phyloP scores from a whole-genome alignment of 148 eudicot genomes.

The Camellia sinensis region DNA sequence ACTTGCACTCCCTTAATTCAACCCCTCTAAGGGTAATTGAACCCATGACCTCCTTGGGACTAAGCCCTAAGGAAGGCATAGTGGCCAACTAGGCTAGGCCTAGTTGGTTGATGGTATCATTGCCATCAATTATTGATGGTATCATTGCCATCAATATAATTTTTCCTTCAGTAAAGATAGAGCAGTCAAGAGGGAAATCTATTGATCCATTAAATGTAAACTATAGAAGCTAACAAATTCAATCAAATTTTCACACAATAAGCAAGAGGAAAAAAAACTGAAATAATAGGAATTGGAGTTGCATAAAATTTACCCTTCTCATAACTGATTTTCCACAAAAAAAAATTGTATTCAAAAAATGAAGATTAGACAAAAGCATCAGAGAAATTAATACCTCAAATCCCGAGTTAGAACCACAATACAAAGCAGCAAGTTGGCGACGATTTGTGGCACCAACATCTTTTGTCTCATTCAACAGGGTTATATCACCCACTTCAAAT shows the following conservation, averaged over 20 bases:
- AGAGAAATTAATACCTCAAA: slow-evolving; percentile 65
- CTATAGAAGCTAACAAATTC: background rate
- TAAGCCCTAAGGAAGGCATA: no score
- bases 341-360: background rate
- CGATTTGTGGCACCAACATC: slow-evolving; percentile 89
- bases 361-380: no score
- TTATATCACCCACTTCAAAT: slow-evolving; percentile 89
- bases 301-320: background rate
- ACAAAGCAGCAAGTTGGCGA: slow-evolving; percentile 80
- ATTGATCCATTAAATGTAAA: background rate
- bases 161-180: background rate
- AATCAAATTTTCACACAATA: background rate
- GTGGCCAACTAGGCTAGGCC: no score
- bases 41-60: no score
- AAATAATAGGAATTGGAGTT: background rate
- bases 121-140: no score
- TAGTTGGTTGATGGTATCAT: no score
- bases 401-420: slow-evolving; percentile 95
- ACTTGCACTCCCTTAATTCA: no score
- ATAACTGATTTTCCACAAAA: background rate
- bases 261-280: background rate
- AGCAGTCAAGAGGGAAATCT: background rate
- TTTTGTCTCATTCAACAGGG: slow-evolving; percentile 55
- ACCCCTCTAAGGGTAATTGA: no score
- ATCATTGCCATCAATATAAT: background rate